Percentiles rank a stretch among this genome's conserved stretches.
Evolutionary conservation across 768 basidiomycete genomes (phyloP).

Genomic region (Punctularia strigosozonata): DNA sequence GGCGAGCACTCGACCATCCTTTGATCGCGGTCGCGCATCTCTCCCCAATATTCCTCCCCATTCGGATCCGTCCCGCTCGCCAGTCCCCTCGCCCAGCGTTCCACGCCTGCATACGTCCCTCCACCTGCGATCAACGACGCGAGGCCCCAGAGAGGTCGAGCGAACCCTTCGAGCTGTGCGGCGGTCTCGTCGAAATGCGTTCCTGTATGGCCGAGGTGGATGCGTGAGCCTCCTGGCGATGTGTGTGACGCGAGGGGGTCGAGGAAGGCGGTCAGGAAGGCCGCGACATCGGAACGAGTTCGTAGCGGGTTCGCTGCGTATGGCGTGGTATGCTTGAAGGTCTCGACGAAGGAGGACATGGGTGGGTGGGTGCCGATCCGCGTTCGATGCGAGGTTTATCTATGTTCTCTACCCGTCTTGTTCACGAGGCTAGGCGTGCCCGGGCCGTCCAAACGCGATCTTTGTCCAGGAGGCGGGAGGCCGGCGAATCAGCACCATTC

Average conservation of each 20-base stretch:
- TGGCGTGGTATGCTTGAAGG: conserved; percentile 20
- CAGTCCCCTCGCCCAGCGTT: conserved; percentile 57
- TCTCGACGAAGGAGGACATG: not conserved
- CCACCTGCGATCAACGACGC: conserved; percentile 57
- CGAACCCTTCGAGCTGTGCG: conserved; percentile 67
- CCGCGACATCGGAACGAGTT: conserved; percentile 46
- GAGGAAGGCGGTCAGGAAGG: conserved; percentile 45
- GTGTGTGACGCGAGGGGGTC: conserved; percentile 60
- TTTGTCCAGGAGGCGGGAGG: not conserved
- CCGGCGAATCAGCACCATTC: not conserved
- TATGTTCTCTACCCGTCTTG: too few species aligned
- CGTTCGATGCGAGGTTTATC: too few species aligned
- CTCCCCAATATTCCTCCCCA: conserved; percentile 64
- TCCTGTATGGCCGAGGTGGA: conserved; percentile 56
- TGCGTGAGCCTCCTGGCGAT: conserved; percentile 59
- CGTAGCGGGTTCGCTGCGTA: conserved; percentile 48
- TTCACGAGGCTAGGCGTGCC: too few species aligned
- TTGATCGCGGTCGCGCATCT: conserved; percentile 65
- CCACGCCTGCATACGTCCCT: conserved; percentile 40
- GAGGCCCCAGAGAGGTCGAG: conserved; percentile 68
- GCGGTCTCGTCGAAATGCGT: conserved; percentile 67
- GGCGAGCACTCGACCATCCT: conserved; percentile 77
- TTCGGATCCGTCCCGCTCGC: conserved; percentile 57
- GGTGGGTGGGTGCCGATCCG: not conserved
- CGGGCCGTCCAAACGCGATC: not conserved